Percentiles rank a stretch among this genome's conserved stretches.
Evolutionary conservation across 352 stramenopile genomes (phyloP).

Genomic region (Halophytophthora polymorphica): DNA sequence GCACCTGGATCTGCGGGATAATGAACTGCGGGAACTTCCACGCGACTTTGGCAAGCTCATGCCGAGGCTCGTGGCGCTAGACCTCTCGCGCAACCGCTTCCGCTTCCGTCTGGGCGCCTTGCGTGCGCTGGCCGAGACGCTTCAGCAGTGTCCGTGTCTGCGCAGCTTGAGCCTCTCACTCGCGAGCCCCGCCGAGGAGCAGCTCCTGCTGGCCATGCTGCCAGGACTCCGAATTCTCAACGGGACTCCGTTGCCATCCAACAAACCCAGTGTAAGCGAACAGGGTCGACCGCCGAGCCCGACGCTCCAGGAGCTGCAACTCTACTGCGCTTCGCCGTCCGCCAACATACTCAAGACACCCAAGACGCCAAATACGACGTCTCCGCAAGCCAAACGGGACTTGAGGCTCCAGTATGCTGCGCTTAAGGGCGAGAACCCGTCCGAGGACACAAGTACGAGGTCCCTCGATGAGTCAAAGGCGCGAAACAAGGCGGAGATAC

Average conservation of each 20-base stretch:
- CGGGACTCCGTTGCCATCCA: slow-evolving; percentile 28
- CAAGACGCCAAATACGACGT: slow-evolving; percentile 9
- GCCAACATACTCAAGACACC: slow-evolving; percentile 1
- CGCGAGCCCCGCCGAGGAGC: slow-evolving; percentile 50
- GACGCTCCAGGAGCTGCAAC: slow-evolving; percentile 22
- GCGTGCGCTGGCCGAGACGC: slow-evolving; percentile 32
- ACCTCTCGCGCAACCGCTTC: slow-evolving; percentile 54
- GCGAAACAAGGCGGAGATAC: neutral
- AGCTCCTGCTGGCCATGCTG: slow-evolving; percentile 51
- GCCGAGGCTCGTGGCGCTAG: slow-evolving; percentile 54
- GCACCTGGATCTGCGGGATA: slow-evolving; percentile 60
- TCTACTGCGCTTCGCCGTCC: slow-evolving; percentile 21
- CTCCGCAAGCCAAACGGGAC: slow-evolving; percentile 36
- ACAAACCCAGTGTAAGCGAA: slow-evolving; percentile 2
- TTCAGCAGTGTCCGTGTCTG: slow-evolving; percentile 43
- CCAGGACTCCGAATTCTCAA: slow-evolving; percentile 62
- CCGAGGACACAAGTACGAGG: neutral
- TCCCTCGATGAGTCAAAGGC: neutral
- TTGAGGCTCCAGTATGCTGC: slow-evolving; percentile 28
- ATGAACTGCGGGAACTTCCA: slow-evolving; percentile 39
- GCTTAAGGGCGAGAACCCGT: slow-evolving; percentile 8
- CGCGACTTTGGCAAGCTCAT: slow-evolving; percentile 33
- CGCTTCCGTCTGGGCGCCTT: slow-evolving; percentile 30
- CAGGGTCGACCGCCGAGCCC: slow-evolving; percentile 16
- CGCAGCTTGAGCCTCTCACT: slow-evolving; percentile 63